Conservation (phyloP, 2,329 filamentous ascomycete genomes). For the Hypoxylon sp. region DNA sequence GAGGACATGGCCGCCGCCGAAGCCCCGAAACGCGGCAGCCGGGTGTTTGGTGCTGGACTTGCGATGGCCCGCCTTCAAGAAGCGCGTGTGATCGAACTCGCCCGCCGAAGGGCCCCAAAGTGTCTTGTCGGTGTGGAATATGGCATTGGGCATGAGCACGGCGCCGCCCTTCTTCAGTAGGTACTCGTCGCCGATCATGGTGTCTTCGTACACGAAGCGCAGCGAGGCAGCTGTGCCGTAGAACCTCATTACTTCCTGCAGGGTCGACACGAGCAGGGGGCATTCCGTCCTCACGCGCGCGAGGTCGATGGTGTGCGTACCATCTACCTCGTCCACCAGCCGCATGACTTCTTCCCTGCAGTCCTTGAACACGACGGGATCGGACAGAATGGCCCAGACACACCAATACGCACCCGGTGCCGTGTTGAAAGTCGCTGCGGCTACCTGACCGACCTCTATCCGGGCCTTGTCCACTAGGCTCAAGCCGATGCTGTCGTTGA, state of each 20-base stretch:
- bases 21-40: slow-evolving; percentile 38
- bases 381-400: slow-evolving; percentile 23
- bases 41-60: slow-evolving; percentile 9
- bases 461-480: slow-evolving; percentile 22
- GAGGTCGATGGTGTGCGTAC: slow-evolving; percentile 24
- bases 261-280: slow-evolving; percentile 38
- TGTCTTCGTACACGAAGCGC: slow-evolving; percentile 36
- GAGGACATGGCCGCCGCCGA: slow-evolving; percentile 33
- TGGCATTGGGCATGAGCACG: slow-evolving; percentile 37
- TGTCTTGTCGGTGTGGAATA: slow-evolving; percentile 26
- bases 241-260: slow-evolving; percentile 39
- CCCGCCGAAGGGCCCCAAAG: slow-evolving; percentile 34
- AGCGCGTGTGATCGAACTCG: slow-evolving; percentile 37
- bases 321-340: slow-evolving; percentile 19
- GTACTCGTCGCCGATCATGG: slow-evolving; percentile 31
- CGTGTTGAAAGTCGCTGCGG: slow-evolving; percentile 29
- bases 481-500: slow-evolving; percentile 23
- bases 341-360: slow-evolving; percentile 16
- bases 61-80: slow-evolving; percentile 23
- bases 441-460: slow-evolving; percentile 27
- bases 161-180: slow-evolving; percentile 40
- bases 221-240: slow-evolving; percentile 25
- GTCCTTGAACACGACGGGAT: slow-evolving; percentile 27
- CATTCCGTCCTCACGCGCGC: slow-evolving; percentile 26
- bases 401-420: slow-evolving; percentile 28